Evolutionary conservation across 2,329 filamentous ascomycete species (phyloP), one percentile per base, ranked within the genome.

Genomic region (Lecanosticta acicola): DNA sequence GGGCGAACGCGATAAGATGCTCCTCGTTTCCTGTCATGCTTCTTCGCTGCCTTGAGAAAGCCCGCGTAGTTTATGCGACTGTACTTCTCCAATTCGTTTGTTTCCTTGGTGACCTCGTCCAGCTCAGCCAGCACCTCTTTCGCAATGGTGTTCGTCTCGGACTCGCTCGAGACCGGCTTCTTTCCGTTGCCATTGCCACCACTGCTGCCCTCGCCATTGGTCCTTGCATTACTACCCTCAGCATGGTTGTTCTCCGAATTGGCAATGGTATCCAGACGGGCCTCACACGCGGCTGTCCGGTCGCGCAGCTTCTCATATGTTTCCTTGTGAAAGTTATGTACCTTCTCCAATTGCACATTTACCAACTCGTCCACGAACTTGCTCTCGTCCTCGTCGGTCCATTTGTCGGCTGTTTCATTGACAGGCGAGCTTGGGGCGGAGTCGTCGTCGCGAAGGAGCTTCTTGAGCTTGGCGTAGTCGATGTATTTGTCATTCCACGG

Each of bases 1-100:
- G 93, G 90, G 18, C 88, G 82, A 57, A 97, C 85, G 66, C 84
- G 87, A 73, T 97, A 97, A 43, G 82, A 78, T 55, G 82, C 78
- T 45, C 90, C 90, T 56, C 91, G 80, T 71, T 91, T 94, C 56
- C 93, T 86, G 69, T 98, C 93, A 70, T 98, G 93, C 72, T 98
- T 98, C 81, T 98, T 98, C 46, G 89, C 89, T 39, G 94, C 94
- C 76, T 98, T 98, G 64, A 96, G 78, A 69, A 97, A 95, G 39
- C 89, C 93, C 4, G 93, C 95, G 69, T 96, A 98, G 72, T 98
- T 98, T 72, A 96, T 84, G 54, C 84, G 86, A 68, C 88, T 93
- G 71, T 93, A 98, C 67, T 87, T 93, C 70, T 95, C 93, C 57
- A 98, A 78, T 73, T 94, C 87, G 66, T 85, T 91, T 62, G 94